phyloP scores from a whole-genome alignment of 1,139 yeast genomes.

The Kodamaea sp. region DNA sequence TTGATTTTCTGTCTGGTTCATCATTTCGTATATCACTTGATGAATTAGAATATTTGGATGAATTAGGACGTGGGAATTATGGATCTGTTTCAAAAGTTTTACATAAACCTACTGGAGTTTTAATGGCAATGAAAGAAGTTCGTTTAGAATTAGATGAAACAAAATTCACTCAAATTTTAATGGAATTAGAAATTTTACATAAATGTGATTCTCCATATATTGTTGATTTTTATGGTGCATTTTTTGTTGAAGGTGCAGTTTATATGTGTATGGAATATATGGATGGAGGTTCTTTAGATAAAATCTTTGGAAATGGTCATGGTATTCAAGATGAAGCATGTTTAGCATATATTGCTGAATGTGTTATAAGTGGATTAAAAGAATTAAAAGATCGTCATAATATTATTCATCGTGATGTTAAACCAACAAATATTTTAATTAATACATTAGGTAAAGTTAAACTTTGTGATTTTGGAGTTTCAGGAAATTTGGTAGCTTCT shows the following conservation, averaged over 20 bases:
- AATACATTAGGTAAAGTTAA: slow-evolving; percentile 81
- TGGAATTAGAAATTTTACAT: slow-evolving; percentile 93
- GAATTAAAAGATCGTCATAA: slow-evolving; percentile 83
- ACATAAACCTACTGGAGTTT: slow-evolving; percentile 89
- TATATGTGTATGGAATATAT: slow-evolving; percentile 98
- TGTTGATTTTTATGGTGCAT: slow-evolving; percentile 95
- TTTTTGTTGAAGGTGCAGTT: slow-evolving; percentile 95
- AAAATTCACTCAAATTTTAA: slow-evolving; percentile 85
- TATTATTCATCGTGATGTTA: slow-evolving; percentile 94
- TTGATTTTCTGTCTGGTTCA: slow-evolving; percentile 85
- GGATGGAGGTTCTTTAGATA: slow-evolving; percentile 96
- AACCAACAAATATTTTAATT: slow-evolving; percentile 90
- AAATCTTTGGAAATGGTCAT: slow-evolving; percentile 63
- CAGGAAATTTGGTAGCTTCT: slow-evolving; percentile 93
- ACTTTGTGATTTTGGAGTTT: slow-evolving; percentile 94
- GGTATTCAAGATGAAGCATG: slow-evolving; percentile 77
- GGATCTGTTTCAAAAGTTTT: slow-evolving; percentile 91
- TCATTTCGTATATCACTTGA: slow-evolving; percentile 83
- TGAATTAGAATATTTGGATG: slow-evolving; percentile 79
- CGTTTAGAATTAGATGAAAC: slow-evolving; percentile 86
- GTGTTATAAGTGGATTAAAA: slow-evolving; percentile 78
- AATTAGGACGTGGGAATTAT: slow-evolving; percentile 91
- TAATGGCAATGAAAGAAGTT: slow-evolving; percentile 98
- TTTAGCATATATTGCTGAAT: slow-evolving; percentile 75
- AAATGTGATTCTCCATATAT: slow-evolving; percentile 86